Evolutionary conservation across 176 grass and related monocot genomes (phyloP).

Genomic region (Paspalum vaginatum): DNA sequence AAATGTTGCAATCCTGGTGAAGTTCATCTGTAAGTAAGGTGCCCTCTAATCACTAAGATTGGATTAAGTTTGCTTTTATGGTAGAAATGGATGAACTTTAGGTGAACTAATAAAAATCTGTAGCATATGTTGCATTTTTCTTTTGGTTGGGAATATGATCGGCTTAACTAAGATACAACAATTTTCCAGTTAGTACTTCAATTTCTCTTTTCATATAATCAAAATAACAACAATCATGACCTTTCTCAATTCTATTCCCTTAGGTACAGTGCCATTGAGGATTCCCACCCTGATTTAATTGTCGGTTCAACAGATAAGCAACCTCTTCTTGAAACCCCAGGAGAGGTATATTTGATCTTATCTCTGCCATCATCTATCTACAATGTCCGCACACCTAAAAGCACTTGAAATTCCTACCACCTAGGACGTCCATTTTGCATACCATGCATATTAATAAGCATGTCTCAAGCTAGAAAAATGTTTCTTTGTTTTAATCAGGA

Average conservation of each 20-base stretch:
- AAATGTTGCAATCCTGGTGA: constrained; percentile 16
- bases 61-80: neutral
- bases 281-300: constrained; percentile 60
- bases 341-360: constrained; percentile 60
- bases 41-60: constrained; percentile 25
- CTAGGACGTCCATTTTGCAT: neutral
- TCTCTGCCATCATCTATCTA: constrained; percentile 15
- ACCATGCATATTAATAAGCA: neutral
- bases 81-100: neutral
- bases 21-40: neutral
- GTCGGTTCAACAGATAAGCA: constrained; percentile 84
- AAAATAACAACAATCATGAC: neutral
- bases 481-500: neutral
- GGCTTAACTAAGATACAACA: constrained; percentile 4
- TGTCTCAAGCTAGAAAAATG: neutral
- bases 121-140: constrained; percentile 4
- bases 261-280: constrained; percentile 67
- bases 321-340: constrained; percentile 91
- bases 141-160: constrained; percentile 20
- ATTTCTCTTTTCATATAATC: neutral
- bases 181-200: constrained; percentile 7
- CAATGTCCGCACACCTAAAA: constrained; percentile 16
- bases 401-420: constrained; percentile 1
- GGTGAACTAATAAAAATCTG: neutral
- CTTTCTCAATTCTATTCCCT: constrained; percentile 17